phyloP scores from a whole-genome alignment of 805 yeast genomes.

The Zygoascus biomembranicola region DNA sequence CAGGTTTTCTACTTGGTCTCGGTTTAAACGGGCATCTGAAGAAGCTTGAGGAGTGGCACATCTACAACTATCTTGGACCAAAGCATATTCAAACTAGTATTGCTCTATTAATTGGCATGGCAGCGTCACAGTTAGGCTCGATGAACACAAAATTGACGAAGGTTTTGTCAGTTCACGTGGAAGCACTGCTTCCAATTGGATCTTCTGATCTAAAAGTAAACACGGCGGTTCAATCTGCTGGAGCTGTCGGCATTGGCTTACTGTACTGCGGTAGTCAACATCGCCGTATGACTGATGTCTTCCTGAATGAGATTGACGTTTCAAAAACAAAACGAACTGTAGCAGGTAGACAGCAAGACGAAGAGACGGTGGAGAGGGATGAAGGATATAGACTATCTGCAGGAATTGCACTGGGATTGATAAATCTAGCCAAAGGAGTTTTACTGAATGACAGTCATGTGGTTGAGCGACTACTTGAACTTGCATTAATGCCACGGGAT shows the following conservation, averaged over 20 bases:
- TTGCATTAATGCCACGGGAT: conserved; percentile 49
- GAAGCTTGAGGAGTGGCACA: conserved; percentile 89
- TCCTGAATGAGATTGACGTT: conserved; percentile 51
- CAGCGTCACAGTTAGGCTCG: conserved; percentile 76
- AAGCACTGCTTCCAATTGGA: conserved; percentile 83
- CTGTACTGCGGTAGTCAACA: conserved; percentile 72
- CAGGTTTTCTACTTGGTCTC: conserved; percentile 87
- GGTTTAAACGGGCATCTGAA: conserved; percentile 87
- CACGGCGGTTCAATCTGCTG: conserved; percentile 80
- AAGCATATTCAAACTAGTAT: conserved; percentile 78
- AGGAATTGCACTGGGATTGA: conserved; percentile 79
- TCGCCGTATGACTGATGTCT: conserved; percentile 74
- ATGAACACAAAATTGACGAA: conserved; percentile 84
- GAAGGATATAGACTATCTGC: conserved; percentile 84
- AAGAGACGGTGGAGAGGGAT: conserved; percentile 7
- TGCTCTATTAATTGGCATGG: conserved; percentile 83
- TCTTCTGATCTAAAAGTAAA: conserved; percentile 84
- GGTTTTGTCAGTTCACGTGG: conserved; percentile 87
- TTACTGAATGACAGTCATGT: conserved; percentile 56
- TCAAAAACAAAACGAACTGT: background rate
- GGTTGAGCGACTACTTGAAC: conserved; percentile 48
- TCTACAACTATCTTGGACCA: conserved; percentile 85
- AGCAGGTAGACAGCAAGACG: background rate
- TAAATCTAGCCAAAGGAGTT: conserved; percentile 71
- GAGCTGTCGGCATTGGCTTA: conserved; percentile 82